Base-by-base conservation (phyloP, 2,329 filamentous ascomycete genomes). In the Neopestalotiopsis sp. region DNA sequence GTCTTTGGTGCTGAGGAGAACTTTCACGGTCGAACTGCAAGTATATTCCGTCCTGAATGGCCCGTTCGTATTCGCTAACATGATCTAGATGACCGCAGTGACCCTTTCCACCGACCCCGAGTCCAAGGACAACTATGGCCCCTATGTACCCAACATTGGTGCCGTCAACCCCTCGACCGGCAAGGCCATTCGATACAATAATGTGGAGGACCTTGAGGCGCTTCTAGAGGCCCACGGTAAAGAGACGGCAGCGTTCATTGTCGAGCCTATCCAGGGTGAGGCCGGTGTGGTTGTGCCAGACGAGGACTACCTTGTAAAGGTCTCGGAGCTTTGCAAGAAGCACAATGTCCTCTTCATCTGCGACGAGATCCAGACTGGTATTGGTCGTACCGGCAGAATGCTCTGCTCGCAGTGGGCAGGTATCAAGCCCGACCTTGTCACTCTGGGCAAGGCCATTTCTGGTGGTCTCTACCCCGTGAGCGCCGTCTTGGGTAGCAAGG, bases 381-480 rank as follows among this genome's bases (percentile, higher is more conserved):
- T 99, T 78, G 96, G 94, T 67, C 91, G 96, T 72, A 99, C 96
- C 20, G 96, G 96, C 66, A 93, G 92, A 78, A 92, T 99, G 85
- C 90, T 99, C 67, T 97, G 94, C 87, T 92, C 93, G 77, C 90
- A 99, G 83, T 98, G 96, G 95, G 91, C 93, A 68, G 93, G 91
- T 74, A 94, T 99, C 86, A 97, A 95, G 86, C 96, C 95, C 53
- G 96, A 99, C 79, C 88, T 99, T 77, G 92, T 99, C 30, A 91
- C 97, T 62, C 90, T 99, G 42, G 96, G 96, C 78, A 99, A 99
- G 86, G 96, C 96, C 74, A 97, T 99, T 79, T 97, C 94, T 42
- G 96, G 96, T 72, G 96, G 96, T 81, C 96, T 98, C 92, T 99
- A 99, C 83, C 96, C 96, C n/a, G 96, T 99, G 69, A 97, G 94